These are phyloP conservation scores for Paraphoma sp. DNA, from an alignment of 2,329 filamentous ascomycete genomes.

Conservation along the genomic window DNA sequence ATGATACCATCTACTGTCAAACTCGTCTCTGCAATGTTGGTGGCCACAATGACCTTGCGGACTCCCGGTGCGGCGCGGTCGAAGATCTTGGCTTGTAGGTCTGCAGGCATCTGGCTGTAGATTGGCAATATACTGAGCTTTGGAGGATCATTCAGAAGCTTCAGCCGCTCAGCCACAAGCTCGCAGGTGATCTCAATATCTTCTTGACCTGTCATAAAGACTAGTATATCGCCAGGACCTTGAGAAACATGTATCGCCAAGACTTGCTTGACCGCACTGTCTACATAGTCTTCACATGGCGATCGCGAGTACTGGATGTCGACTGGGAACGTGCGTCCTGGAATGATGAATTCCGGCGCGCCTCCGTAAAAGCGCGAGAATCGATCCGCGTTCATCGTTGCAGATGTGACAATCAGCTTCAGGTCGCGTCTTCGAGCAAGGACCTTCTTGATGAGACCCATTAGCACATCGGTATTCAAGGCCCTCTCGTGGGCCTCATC, in stretches of 20 bases:
- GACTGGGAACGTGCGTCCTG: constrained; percentile 94
- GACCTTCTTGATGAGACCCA: constrained; percentile 98
- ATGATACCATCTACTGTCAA: constrained; percentile 98
- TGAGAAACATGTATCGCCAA: constrained; percentile 96
- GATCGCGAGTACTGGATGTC: constrained; percentile 95
- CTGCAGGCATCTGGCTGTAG: constrained; percentile 99
- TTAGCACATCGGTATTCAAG: constrained; percentile 94
- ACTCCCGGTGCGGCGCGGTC: constrained; percentile 89
- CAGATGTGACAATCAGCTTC: constrained; percentile 96
- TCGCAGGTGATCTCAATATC: constrained; percentile 98
- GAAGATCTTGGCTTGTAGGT: constrained; percentile 97
- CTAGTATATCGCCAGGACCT: constrained; percentile 88
- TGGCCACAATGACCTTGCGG: constrained; percentile 96
- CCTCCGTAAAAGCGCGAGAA: constrained; percentile 97
- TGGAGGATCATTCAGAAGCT: constrained; percentile 89
- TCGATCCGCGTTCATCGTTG: constrained; percentile 96
- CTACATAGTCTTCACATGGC: constrained; percentile 96
- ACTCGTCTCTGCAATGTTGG: constrained; percentile 98
- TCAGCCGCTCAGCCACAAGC: constrained; percentile 83
- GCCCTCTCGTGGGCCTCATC: constrained; percentile 98
- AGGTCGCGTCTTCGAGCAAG: constrained; percentile 86
- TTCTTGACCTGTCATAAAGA: constrained; percentile 99
- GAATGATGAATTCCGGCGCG: constrained; percentile 95
- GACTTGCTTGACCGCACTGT: constrained; percentile 94
- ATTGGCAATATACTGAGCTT: constrained; percentile 95